Evolutionary conservation across 2,329 filamentous ascomycete genomes (phyloP), one percentile per base, ranked within the genome.

Genomic region (Fusarium torulosum): DNA sequence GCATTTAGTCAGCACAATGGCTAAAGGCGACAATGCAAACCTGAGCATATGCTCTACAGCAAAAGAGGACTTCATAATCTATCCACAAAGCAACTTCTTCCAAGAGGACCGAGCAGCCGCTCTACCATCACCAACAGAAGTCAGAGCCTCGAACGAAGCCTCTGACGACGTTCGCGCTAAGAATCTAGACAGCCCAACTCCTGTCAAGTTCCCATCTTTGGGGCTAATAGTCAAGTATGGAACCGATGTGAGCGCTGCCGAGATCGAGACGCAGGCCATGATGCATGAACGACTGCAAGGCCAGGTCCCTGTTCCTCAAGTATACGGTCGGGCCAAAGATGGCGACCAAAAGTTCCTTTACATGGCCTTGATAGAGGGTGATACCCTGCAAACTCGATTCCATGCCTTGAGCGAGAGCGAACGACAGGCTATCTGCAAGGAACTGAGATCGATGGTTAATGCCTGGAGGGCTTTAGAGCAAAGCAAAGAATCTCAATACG

Each of bases 181-280:
- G 50, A 57, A 29, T 6, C 75, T 77, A 44, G 55, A 73, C 45
- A 70, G 69, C 19, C 73, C 77, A 15, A 52, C 70, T 3, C 77
- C 76, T 17, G 76, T 79, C 50, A 63, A 49, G 20, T 63, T 80
- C 20, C 74, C 75, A 50, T 75, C 74, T 7, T 60, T 79, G 20
- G 74, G 73, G 3, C 62, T 80, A 14, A 15, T 77, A 33, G 73
- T 80, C 54, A 80, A 80, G 56, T 80, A 78, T 53, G 75, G 78
- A 53, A 69, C 66, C 44, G 56, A 76, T 29, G 64, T 75, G 15
- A 77, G 72, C n/a, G 31, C 72, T 38, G 52, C 57, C 25, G 78
- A 79, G 54, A 72, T 71, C 20, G 41, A 73, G 46, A 73, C 75
- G 19, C 75, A 78, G 64, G 57, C 59, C 3, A 69, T 72, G 63